Evolutionary conservation across 768 basidiomycete genomes (phyloP).

Genomic region (Lyophyllum decastes): DNA sequence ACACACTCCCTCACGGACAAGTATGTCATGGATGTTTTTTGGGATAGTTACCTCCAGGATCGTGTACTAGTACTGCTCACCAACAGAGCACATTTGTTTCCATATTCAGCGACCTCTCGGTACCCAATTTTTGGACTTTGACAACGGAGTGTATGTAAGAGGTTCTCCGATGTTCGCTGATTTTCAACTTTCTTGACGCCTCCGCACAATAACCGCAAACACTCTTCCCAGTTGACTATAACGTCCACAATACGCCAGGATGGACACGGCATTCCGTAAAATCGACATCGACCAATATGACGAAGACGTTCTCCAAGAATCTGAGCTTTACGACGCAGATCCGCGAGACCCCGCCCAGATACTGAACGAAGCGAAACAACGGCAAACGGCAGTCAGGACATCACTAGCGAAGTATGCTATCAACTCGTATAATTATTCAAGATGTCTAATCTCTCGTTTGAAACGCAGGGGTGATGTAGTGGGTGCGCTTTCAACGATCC

Average conservation of each 20-base stretch:
- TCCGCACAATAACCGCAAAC: not conserved
- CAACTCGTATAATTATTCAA: not conserved
- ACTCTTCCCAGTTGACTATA: not conserved
- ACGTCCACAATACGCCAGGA: slow-evolving; percentile 6
- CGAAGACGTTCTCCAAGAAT: slow-evolving; percentile 84
- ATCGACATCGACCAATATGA: slow-evolving; percentile 94
- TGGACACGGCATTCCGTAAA: slow-evolving; percentile 76
- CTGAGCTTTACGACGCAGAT: slow-evolving; percentile 86
- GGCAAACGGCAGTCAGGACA: slow-evolving; percentile 63
- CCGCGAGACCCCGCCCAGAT: slow-evolving; percentile 76
- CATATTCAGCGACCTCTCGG: too few relatives aligned
- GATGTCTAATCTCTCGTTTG: not conserved
- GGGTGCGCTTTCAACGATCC: slow-evolving; percentile 68
- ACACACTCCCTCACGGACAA: too few relatives aligned
- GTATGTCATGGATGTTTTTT: too few relatives aligned
- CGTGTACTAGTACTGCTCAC: too few relatives aligned
- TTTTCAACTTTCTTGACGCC: not conserved
- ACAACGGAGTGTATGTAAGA: too few relatives aligned
- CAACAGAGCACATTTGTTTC: too few relatives aligned
- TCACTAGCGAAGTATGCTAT: slow-evolving; percentile 69
- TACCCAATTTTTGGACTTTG: too few relatives aligned
- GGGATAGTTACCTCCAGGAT: too few relatives aligned
- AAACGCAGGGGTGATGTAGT: slow-evolving; percentile 67
- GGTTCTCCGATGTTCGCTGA: not conserved
- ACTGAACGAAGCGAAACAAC: slow-evolving; percentile 72